Percentiles rank a stretch among this genome's conserved stretches.
phyloP scores from a whole-genome alignment of 192 early-diverging fungal species.

The Coemansia sp. region DNA sequence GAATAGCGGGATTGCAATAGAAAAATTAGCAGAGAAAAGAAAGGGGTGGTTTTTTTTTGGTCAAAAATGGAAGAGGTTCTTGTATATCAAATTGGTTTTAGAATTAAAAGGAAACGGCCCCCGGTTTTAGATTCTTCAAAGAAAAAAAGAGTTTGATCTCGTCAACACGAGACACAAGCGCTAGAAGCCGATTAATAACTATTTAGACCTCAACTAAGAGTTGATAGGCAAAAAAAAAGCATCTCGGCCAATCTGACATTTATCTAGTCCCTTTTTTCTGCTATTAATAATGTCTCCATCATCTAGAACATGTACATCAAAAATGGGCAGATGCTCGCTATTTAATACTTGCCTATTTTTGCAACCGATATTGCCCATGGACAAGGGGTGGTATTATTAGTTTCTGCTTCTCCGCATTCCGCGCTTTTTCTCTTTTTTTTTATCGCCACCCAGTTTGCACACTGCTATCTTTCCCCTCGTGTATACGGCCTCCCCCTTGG shows the following conservation, averaged over 20 bases:
- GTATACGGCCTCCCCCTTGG: not conserved
- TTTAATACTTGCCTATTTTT: constrained; percentile 1
- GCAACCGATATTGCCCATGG: not conserved
- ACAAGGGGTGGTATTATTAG: not conserved
- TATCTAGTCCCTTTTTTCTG: not conserved
- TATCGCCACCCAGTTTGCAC: not conserved
- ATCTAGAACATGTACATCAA: constrained; percentile 4
- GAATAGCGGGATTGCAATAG: not conserved
- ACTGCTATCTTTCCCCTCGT: not conserved
- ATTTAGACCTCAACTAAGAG: not conserved
- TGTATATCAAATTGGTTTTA: constrained; percentile 7
- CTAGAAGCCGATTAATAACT: not conserved
- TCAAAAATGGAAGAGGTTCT: not conserved
- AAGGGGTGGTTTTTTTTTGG: not conserved
- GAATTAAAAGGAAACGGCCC: not conserved
- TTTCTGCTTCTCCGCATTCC: constrained; percentile 1
- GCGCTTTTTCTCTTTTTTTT: not conserved
- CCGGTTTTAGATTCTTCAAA: not conserved
- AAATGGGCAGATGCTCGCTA: not conserved
- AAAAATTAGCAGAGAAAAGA: not conserved
- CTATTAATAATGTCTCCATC: not conserved
- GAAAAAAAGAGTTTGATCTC: not conserved
- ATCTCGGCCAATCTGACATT: not conserved
- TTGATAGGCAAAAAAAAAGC: not conserved
- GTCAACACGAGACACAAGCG: not conserved